Percentiles rank a stretch among this genome's conserved stretches.
Evolutionary conservation across 257 asterid genomes (phyloP).

Genomic region (Mitragyna speciosa): DNA sequence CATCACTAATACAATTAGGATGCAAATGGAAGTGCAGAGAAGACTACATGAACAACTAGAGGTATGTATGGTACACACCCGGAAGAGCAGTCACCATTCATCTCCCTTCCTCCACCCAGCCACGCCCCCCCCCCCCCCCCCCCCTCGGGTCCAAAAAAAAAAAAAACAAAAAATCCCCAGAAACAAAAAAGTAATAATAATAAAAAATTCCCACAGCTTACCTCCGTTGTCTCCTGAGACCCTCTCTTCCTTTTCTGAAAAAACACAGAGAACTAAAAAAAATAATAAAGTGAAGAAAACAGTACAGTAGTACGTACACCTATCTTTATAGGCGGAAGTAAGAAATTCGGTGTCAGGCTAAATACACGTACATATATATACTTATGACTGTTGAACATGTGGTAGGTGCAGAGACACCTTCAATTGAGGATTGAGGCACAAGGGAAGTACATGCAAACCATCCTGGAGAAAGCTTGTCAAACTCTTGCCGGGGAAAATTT

Average conservation of each 20-base stretch:
- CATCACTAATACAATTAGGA: constrained; percentile 66
- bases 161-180: no score
- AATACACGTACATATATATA: no score
- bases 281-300: neutral
- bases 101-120: no score
- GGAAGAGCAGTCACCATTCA: neutral
- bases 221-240: no score
- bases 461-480: constrained; percentile 93
- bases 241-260: no score
- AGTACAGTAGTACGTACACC: neutral
- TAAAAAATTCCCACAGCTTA: no score
- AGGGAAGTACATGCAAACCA: constrained; percentile 96
- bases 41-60: constrained; percentile 94
- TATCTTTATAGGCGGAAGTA: neutral
- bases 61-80: constrained; percentile 39
- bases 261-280: no score
- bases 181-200: no score
- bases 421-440: constrained; percentile 95
- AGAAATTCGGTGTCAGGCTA: neutral
- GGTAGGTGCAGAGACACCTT: constrained; percentile 93
- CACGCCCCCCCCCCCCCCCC: no score
- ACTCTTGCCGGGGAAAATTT: constrained; percentile 82
- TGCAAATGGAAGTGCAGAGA: constrained; percentile 99
- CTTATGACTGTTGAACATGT: neutral
- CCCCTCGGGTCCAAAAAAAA: no score